phyloP scores from a whole-genome alignment of 306 rosid genomes.

The Fagus sylvatica region DNA sequence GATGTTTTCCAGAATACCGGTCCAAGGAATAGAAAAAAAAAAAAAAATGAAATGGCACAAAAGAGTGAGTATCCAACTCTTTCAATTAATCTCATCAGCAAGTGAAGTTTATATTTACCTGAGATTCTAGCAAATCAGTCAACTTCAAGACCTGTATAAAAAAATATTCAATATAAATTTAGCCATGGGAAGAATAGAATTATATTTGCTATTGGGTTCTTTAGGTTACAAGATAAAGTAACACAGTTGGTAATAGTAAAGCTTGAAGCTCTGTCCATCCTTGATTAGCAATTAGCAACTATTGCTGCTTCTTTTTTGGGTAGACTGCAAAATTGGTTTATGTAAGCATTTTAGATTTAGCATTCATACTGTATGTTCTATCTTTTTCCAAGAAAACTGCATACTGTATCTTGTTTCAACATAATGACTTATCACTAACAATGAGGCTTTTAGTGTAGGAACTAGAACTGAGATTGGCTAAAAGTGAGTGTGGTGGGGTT shows the following conservation, averaged over 20 bases:
- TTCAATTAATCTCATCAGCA: slow-evolving; percentile 22
- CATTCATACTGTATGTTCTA: neutral
- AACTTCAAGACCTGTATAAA: slow-evolving; percentile 31
- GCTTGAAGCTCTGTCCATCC: neutral
- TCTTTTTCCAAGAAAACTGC: too few species aligned
- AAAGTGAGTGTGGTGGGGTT: too few species aligned
- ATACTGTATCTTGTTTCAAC: too few species aligned
- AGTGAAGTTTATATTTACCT: neutral
- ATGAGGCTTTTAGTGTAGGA: too few species aligned
- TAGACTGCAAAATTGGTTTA: neutral
- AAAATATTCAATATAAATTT: neutral
- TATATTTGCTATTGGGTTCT: too few species aligned
- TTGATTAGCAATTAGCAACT: neutral
- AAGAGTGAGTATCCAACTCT: neutral
- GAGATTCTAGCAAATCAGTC: slow-evolving; percentile 21
- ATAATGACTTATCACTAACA: too few species aligned
- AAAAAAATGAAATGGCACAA: neutral
- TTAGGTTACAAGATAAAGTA: too few species aligned
- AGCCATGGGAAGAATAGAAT: neutral
- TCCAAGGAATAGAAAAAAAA: neutral
- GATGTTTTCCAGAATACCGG: slow-evolving; percentile 24
- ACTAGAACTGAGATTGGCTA: too few species aligned
- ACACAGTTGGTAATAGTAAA: neutral
- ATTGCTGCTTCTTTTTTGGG: neutral
- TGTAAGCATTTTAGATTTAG: neutral